Percentiles rank a stretch among this genome's conserved stretches.
Conservation (phyloP, 257 asterid species). For the Nicotiana tabacum region DNA sequence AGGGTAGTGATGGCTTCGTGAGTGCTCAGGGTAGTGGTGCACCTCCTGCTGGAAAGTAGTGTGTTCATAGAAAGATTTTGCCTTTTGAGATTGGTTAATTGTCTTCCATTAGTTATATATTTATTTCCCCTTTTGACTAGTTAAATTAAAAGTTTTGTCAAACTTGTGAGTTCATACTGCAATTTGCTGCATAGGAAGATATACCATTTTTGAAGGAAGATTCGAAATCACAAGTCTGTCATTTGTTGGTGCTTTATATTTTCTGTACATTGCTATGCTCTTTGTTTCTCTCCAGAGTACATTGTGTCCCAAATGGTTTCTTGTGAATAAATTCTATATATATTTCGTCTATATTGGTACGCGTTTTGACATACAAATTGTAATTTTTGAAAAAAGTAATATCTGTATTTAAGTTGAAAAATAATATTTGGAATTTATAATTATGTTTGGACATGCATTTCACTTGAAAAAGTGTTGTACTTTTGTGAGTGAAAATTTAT, state of each 20-base stretch:
- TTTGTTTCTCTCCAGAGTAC: neutral
- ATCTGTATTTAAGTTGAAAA: too few relatives aligned
- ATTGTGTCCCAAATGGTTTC: too few relatives aligned
- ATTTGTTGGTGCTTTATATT: neutral
- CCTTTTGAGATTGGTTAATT: conserved; percentile 37
- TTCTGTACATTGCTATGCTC: neutral
- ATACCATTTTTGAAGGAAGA: conserved; percentile 25
- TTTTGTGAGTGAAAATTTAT: too few relatives aligned
- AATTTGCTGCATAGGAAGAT: conserved; percentile 20
- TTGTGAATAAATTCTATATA: too few relatives aligned
- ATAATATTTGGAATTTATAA: too few relatives aligned
- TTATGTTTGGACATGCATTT: too few relatives aligned
- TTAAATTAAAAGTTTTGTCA: conserved; percentile 32
- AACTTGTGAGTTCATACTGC: conserved; percentile 44
- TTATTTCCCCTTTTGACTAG: conserved; percentile 29
- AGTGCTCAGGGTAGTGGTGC: conserved; percentile 20
- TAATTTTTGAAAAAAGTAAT: too few relatives aligned
- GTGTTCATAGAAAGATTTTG: conserved; percentile 30
- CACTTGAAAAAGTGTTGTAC: too few relatives aligned
- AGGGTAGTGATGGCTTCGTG: too few relatives aligned
- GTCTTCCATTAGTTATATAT: conserved; percentile 46
- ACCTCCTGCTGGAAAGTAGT: conserved; percentile 30
- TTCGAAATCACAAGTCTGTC: neutral
- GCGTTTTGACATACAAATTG: too few relatives aligned
- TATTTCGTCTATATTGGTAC: too few relatives aligned